phyloP scores from a whole-genome alignment of 768 basidiomycete species.

The Lactarius hatsudake region DNA sequence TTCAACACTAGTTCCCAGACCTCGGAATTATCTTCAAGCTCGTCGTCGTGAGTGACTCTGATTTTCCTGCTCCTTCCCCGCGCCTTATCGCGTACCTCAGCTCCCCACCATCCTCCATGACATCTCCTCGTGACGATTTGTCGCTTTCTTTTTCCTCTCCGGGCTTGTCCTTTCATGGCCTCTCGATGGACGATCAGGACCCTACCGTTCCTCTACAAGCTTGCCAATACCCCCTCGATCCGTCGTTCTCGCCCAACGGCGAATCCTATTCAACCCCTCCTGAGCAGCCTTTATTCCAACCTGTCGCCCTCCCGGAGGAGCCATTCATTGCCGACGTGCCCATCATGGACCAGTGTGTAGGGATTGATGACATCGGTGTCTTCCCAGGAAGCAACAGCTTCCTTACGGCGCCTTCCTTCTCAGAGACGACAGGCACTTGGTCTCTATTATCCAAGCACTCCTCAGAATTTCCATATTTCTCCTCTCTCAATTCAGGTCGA shows the following conservation, averaged over 20 bases:
- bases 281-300: not conserved
- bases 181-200: not conserved
- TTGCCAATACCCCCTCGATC: not conserved
- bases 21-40: not conserved
- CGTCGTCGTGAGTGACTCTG: slow-evolving; percentile 5
- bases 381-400: not conserved
- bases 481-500: not conserved
- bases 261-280: not conserved
- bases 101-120: slow-evolving; percentile 4
- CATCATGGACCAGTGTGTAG: not conserved
- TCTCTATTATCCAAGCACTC: slow-evolving; percentile 5
- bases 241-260: not conserved
- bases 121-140: slow-evolving; percentile 7
- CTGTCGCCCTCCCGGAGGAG: not conserved
- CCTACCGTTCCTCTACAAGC: not conserved
- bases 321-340: not conserved
- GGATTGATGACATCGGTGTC: not conserved
- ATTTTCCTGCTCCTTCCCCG: not conserved
- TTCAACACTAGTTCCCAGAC: not conserved
- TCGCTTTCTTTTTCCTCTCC: not conserved
- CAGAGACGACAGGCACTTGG: slow-evolving; percentile 10
- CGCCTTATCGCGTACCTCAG: slow-evolving; percentile 2
- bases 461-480: not conserved
- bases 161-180: not conserved
- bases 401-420: not conserved